Percentiles rank a stretch among this genome's conserved stretches.
Evolutionary conservation across 2,329 filamentous ascomycete genomes (phyloP).

Genomic region (Akanthomyces uredinophilus): DNA sequence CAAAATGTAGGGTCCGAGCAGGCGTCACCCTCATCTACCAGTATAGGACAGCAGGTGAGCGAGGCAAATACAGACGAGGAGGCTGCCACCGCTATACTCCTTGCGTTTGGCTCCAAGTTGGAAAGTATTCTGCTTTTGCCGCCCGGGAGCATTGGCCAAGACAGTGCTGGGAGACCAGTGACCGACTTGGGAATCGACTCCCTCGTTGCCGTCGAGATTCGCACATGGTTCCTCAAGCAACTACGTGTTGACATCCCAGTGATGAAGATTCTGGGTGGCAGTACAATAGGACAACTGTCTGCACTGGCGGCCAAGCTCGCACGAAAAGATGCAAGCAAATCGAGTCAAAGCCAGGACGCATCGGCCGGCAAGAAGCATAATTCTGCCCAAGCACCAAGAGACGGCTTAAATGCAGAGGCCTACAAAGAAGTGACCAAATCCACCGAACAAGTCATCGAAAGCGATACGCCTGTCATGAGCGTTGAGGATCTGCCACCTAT

Average conservation of each 20-base stretch:
- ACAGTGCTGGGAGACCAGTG: not conserved
- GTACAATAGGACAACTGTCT: conserved; percentile 1
- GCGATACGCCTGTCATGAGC: too few species aligned
- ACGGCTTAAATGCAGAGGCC: not conserved
- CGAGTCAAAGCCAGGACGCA: not conserved
- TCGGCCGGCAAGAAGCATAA: not conserved
- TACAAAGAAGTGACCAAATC: not conserved
- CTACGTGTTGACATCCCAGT: conserved; percentile 40
- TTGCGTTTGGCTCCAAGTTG: not conserved
- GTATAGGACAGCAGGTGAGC: not conserved
- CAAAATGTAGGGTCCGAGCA: not conserved
- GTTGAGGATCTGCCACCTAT: too few species aligned
- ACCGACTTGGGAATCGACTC: conserved; percentile 27
- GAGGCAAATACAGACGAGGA: not conserved
- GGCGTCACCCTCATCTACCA: not conserved
- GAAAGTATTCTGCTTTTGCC: not conserved
- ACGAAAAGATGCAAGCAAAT: not conserved
- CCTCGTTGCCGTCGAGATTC: conserved; percentile 31
- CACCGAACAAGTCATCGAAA: too few species aligned
- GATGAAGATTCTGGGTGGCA: conserved; percentile 32
- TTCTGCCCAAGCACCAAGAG: too few species aligned
- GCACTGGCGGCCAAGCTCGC: not conserved
- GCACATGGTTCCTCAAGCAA: conserved; percentile 44
- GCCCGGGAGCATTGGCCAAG: not conserved
- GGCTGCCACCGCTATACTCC: not conserved